Percentiles rank a stretch among this genome's conserved stretches.
Conservation (phyloP, 2,329 filamentous ascomycete genomes). For the Scytalidium sp. region DNA sequence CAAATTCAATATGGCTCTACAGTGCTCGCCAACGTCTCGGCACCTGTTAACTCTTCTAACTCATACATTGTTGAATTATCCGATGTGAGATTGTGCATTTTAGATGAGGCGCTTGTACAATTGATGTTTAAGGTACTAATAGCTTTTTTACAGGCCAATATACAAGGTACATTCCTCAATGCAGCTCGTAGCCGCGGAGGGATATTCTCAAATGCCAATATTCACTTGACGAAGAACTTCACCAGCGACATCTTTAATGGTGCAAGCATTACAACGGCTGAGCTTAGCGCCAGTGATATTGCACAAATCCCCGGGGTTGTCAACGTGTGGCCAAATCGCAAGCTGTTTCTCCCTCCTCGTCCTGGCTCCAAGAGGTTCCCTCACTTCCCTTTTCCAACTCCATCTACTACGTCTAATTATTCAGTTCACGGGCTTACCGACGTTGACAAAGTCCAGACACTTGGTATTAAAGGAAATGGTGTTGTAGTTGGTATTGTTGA, state of each 20-base stretch:
- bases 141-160: not conserved
- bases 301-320: not conserved
- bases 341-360: not conserved
- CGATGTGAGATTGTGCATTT: not conserved
- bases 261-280: not conserved
- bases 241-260: not conserved
- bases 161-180: not conserved
- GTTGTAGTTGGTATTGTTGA: constrained; percentile 1
- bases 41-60: not conserved
- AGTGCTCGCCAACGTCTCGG: not conserved
- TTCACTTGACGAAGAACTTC: not conserved
- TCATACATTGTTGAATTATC: not conserved
- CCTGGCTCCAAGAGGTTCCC: not conserved
- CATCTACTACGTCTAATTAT: not conserved
- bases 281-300: not conserved
- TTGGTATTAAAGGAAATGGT: constrained; percentile 1
- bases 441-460: constrained; percentile 1
- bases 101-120: not conserved
- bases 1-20: not conserved
- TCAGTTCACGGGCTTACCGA: not conserved
- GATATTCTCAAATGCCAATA: not conserved
- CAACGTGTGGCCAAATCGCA: not conserved
- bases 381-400: not conserved
- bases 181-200: not conserved
- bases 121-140: not conserved